These are phyloP conservation scores for Trichoderma pleuroti DNA, from an alignment of 2,329 filamentous ascomycete species.

Conservation along the genomic window DNA sequence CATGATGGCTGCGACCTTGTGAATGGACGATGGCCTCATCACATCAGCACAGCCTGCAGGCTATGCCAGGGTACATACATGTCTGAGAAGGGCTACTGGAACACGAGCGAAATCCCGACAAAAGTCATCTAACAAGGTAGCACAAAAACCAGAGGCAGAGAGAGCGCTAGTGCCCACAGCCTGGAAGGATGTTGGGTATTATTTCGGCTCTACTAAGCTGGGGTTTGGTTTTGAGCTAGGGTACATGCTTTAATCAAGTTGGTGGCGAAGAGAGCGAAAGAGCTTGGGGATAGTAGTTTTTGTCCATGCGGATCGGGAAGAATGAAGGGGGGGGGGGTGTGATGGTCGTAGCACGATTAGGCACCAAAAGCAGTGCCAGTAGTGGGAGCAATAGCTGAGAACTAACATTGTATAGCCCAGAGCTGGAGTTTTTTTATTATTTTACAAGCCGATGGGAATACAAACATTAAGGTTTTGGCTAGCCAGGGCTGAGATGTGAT, in stretches of 20 bases:
- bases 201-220: neutral
- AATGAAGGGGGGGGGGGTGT: neutral
- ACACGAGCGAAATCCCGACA: neutral
- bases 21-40: neutral
- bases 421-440: neutral
- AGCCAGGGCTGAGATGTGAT: constrained; percentile 5
- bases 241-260: neutral
- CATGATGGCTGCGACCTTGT: neutral
- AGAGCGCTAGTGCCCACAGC: neutral
- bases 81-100: neutral
- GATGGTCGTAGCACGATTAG: neutral
- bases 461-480: neutral
- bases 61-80: neutral
- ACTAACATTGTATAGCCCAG: neutral
- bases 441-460: neutral
- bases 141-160: neutral
- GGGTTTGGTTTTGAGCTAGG: neutral
- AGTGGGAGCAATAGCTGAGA: neutral
- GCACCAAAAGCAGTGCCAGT: neutral
- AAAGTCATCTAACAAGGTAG: neutral
- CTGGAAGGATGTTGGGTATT: neutral
- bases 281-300: neutral
- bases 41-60: neutral
- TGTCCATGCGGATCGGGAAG: neutral
- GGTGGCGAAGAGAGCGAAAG: neutral